Percentiles rank a stretch among this genome's conserved stretches.
These are phyloP conservation scores for Aspergillus steynii DNA, from an alignment of 495 filamentous ascomycete genomes.

Conservation along the genomic window DNA sequence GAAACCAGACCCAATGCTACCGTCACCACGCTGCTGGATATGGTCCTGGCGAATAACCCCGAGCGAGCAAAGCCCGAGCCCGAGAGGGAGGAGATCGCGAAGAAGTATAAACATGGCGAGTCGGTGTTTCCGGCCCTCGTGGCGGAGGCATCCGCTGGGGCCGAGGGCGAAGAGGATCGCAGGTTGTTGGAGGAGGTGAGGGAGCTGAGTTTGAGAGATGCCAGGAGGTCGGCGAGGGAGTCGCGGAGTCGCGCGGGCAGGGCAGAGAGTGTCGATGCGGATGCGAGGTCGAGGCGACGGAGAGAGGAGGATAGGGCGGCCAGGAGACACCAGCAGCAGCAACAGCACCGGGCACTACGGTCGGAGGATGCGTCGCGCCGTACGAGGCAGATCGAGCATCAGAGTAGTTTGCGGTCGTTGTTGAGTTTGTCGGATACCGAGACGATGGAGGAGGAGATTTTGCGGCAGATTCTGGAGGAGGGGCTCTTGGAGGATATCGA, in stretches of 20 bases:
- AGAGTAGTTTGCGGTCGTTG: slow-evolving; percentile 80
- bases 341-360: slow-evolving; percentile 7
- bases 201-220: slow-evolving; percentile 70
- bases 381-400: slow-evolving; percentile 70
- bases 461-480: slow-evolving; percentile 85
- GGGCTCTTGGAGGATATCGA: slow-evolving; percentile 84
- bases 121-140: slow-evolving; percentile 50
- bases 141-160: slow-evolving; percentile 23
- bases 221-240: slow-evolving; percentile 35
- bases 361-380: slow-evolving; percentile 24
- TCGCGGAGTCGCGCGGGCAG: slow-evolving; percentile 26
- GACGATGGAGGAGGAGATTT: slow-evolving; percentile 85
- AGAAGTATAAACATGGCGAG: slow-evolving; percentile 75
- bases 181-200: slow-evolving; percentile 69
- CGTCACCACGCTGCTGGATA: slow-evolving; percentile 79
- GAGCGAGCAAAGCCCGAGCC: slow-evolving; percentile 60
- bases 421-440: slow-evolving; percentile 75
- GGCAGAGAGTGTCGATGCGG: slow-evolving; percentile 30
- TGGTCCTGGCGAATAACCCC: slow-evolving; percentile 72
- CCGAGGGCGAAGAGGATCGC: slow-evolving; percentile 63
- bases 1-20: slow-evolving; percentile 82
- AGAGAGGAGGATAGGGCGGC: slow-evolving; percentile 48
- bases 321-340: slow-evolving; percentile 28
- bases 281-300: slow-evolving; percentile 35
- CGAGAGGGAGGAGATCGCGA: slow-evolving; percentile 71